phyloP scores from a whole-genome alignment of 495 filamentous ascomycete genomes.

The Aspergillus campestris region DNA sequence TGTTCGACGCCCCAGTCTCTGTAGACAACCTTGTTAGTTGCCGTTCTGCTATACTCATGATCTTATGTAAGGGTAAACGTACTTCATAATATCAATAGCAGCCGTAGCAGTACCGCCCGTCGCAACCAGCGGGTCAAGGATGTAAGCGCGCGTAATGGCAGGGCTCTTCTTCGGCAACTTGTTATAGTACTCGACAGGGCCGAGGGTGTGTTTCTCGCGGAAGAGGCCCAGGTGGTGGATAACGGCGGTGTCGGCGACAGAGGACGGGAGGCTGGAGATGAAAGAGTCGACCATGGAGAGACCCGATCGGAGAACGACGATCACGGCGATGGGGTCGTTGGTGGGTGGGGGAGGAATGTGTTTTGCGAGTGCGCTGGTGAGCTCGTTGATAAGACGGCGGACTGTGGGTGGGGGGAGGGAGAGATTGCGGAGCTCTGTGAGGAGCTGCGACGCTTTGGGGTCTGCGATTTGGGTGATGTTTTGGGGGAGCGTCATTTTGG shows the following conservation, averaged over 20 bases:
- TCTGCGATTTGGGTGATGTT: slow-evolving; percentile 13
- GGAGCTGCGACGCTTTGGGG: slow-evolving; percentile 5
- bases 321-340: slow-evolving; percentile 17
- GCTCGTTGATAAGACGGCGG: slow-evolving; percentile 11
- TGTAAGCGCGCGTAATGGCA: slow-evolving; percentile 44
- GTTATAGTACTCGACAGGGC: slow-evolving; percentile 91
- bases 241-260: slow-evolving; percentile 8
- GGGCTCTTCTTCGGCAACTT: slow-evolving; percentile 66
- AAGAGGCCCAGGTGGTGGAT: slow-evolving; percentile 84
- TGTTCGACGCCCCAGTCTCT: slow-evolving; percentile 75
- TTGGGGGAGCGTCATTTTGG: slow-evolving; percentile 8
- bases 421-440: slow-evolving; percentile 19
- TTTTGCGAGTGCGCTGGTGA: slow-evolving; percentile 14
- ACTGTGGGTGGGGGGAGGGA: slow-evolving; percentile 13
- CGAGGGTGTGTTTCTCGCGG: slow-evolving; percentile 69
- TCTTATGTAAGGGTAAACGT: slow-evolving; percentile 1
- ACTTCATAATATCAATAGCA: slow-evolving; percentile 69
- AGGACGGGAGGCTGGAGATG: slow-evolving; percentile 7
- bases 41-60: neutral
- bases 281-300: slow-evolving; percentile 24
- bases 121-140: slow-evolving; percentile 85
- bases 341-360: slow-evolving; percentile 4
- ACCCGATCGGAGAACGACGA: slow-evolving; percentile 25
- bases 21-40: neutral
- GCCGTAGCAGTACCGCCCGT: slow-evolving; percentile 80